Conservation (phyloP, 2,329 filamentous ascomycete genomes). For the Macrophomina tecta region DNA sequence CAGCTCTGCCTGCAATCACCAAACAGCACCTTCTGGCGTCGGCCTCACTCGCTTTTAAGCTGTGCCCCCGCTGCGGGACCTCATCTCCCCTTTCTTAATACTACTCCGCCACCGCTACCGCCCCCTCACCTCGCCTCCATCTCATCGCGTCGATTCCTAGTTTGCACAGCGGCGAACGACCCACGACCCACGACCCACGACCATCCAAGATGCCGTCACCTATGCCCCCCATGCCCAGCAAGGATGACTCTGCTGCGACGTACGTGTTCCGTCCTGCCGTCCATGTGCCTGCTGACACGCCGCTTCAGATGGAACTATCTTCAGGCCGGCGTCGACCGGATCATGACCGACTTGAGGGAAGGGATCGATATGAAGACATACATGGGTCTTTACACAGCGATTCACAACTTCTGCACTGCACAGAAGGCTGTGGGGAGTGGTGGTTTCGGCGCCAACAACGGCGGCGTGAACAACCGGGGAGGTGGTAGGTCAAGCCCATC, state of each 20-base stretch:
- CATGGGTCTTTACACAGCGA: slow-evolving; percentile 96
- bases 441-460: slow-evolving; percentile 39
- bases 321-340: slow-evolving; percentile 83
- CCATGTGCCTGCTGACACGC: slow-evolving; percentile 1
- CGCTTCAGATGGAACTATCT: slow-evolving; percentile 81
- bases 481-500: slow-evolving; percentile 53
- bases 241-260: slow-evolving; percentile 67
- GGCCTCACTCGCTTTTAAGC: slow-evolving; percentile 5
- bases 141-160: background rate
- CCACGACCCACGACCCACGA: background rate
- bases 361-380: slow-evolving; percentile 97
- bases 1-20: slow-evolving; percentile 14
- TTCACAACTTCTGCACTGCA: slow-evolving; percentile 99
- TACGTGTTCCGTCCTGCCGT: slow-evolving; percentile 48
- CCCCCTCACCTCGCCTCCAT: background rate
- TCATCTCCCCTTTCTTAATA: background rate
- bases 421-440: slow-evolving; percentile 82
- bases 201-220: slow-evolving; percentile 27
- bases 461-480: slow-evolving; percentile 68
- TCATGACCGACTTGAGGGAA: slow-evolving; percentile 90
- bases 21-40: background rate
- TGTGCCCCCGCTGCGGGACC: background rate
- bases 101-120: background rate
- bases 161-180: background rate
- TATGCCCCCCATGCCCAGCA: slow-evolving; percentile 57